Evolutionary conservation across 306 rosid genomes (phyloP).

Genomic region (Cucurbita pepo): DNA sequence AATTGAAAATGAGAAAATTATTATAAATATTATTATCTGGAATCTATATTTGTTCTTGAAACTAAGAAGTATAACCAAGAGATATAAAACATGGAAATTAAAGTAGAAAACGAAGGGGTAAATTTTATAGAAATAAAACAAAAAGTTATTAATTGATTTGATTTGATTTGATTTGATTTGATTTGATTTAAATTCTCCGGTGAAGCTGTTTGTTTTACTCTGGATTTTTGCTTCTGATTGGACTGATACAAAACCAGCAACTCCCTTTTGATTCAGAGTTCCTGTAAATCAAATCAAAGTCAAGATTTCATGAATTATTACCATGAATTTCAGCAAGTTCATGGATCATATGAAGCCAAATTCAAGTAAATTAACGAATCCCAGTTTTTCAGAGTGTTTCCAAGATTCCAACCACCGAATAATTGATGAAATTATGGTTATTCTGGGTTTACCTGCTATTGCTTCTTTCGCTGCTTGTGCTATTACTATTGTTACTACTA

Average conservation of each 20-base stretch:
- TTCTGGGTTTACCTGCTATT: neutral
- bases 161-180: neutral
- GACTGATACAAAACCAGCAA: constrained; percentile 10
- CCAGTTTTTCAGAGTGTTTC: neutral
- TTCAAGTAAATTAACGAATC: neutral
- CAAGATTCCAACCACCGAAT: neutral
- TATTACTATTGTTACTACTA: constrained; percentile 44
- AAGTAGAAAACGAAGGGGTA: too few relatives aligned
- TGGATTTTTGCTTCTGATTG: neutral
- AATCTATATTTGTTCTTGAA: too few relatives aligned
- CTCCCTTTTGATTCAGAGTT: neutral
- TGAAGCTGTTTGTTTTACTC: neutral
- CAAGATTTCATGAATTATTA: neutral
- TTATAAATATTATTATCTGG: too few relatives aligned
- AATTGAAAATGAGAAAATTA: too few relatives aligned
- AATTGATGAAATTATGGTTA: neutral
- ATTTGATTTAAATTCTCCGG: neutral
- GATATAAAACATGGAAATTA: too few relatives aligned
- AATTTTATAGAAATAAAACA: too few relatives aligned
- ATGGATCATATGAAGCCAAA: neutral
- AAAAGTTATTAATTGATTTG: neutral
- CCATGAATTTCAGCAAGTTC: neutral
- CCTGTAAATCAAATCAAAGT: neutral
- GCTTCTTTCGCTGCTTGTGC: constrained; percentile 23
- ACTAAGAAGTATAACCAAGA: too few relatives aligned